These are phyloP conservation scores for Closterium sp. DNA, from an alignment of 139 green algal genomes.

Conservation along the genomic window DNA sequence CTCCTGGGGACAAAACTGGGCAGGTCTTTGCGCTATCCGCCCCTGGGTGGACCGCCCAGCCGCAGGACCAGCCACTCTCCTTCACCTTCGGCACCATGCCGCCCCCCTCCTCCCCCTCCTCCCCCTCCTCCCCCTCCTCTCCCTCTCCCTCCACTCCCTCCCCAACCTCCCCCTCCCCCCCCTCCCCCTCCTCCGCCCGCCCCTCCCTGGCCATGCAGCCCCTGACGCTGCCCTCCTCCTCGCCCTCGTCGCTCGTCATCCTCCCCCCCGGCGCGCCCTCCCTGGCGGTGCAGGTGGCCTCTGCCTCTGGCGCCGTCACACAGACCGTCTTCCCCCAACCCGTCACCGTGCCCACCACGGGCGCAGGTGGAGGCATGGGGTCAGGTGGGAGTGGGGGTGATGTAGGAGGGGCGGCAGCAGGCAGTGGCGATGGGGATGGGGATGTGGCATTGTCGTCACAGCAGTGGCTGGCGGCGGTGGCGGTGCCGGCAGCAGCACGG, in stretches of 20 bases:
- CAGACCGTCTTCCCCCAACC: not conserved
- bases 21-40: not conserved
- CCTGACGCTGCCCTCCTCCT: not conserved
- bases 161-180: too few relatives aligned
- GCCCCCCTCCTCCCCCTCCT: not conserved
- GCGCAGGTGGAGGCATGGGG: too few relatives aligned
- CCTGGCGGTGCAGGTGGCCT: not conserved
- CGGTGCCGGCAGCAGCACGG: not conserved
- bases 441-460: not conserved
- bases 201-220: not conserved
- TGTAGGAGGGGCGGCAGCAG: not conserved
- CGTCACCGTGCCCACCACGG: not conserved
- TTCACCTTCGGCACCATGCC: not conserved
- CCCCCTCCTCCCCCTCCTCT: not conserved
- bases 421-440: too few relatives aligned
- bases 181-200: too few relatives aligned
- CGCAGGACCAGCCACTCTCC: not conserved
- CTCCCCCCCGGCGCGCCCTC: not conserved
- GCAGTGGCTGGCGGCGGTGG: not conserved
- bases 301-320: not conserved
- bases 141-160: not conserved
- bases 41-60: not conserved
- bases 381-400: too few relatives aligned
- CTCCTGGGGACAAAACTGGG: not conserved
- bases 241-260: not conserved